Evolutionary conservation across 148 eudicot genomes (phyloP), one percentile per base, ranked within the genome.

Genomic region (Diospyros kaki): DNA sequence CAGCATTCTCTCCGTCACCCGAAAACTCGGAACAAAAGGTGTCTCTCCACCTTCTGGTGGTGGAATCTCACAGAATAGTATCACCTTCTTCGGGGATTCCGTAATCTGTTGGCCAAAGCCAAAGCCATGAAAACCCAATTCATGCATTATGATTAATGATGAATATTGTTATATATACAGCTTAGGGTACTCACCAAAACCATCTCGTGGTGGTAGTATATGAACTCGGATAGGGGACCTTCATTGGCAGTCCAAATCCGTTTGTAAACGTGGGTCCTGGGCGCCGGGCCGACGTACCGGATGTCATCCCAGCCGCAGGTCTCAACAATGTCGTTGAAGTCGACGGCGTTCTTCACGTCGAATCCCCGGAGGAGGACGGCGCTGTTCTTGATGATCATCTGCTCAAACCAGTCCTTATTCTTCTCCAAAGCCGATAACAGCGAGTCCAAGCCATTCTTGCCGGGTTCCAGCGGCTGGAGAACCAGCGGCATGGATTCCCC

Each of bases 131-230:
- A 56, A 56, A 9, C 13, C 56, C 15, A 53, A 53, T 9, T 53
- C 56, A 53, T 53, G 56, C 56, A 9, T 53, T 53, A 53, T 53
- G 12, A 53, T 2, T 14, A 53, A 11, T 53, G 0, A 10, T 2
- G 9, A 28, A 28, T 28, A 28, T 28, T 0, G 15, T 14, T 56
- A 1, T 56, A 56, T 56, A 6, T 8, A 14, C 15, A 56, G 13
- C 3, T 56, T 18, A 0, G 13, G 41, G n/a, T 6, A 76, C 85
- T 70, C 44, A 86, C 89, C 79, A 83, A 69, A 59, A 79, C 89
- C 89, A 86, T 86, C 72, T 86, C 89, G 80, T 81, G 89, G 73
- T 86, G 89, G 76, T 83, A 86, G 78, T 68, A 74, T 12, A 86
- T 83, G 64, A 81, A 74, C 66, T 86, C 83, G 12, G 84, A 81